A percentile compares a stretch with the other conserved stretches of the same genome.
Conservation (phyloP, 2,329 filamentous ascomycete species). For the Monosporascus sp. region DNA sequence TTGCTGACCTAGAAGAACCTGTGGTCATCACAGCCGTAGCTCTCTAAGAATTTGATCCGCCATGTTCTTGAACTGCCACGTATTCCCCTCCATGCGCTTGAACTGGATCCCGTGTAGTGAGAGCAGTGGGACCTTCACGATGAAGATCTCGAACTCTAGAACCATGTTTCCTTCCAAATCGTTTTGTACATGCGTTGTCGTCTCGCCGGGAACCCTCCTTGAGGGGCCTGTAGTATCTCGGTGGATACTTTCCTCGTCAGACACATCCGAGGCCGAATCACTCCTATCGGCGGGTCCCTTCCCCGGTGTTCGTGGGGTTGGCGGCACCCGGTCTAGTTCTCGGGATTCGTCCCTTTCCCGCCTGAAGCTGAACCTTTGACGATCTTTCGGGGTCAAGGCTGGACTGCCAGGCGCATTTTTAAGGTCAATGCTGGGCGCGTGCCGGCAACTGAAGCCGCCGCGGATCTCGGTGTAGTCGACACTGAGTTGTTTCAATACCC, state of each 20-base stretch:
- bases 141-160: conserved; percentile 89
- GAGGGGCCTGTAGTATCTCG: conserved; percentile 46
- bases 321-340: conserved; percentile 50
- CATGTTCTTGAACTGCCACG: conserved; percentile 99
- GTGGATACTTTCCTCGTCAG: conserved; percentile 63
- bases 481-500: conserved; percentile 79
- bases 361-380: conserved; percentile 78
- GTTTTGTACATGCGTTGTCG: conserved; percentile 84
- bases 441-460: conserved; percentile 85
- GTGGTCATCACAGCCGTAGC: conserved; percentile 59
- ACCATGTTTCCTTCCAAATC: conserved; percentile 81
- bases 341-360: conserved; percentile 68
- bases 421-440: conserved; percentile 83
- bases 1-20: not conserved
- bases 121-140: conserved; percentile 93
- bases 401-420: conserved; percentile 63
- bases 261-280: conserved; percentile 83
- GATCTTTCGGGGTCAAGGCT: conserved; percentile 53
- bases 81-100: conserved; percentile 91
- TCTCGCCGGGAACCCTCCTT: conserved; percentile 70
- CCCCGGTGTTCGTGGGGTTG: conserved; percentile 42
- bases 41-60: conserved; percentile 90
- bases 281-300: conserved; percentile 57
- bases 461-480: conserved; percentile 92
- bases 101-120: conserved; percentile 95